Conservation (phyloP, 495 filamentous ascomycete species). For the Thozetella sp. region DNA sequence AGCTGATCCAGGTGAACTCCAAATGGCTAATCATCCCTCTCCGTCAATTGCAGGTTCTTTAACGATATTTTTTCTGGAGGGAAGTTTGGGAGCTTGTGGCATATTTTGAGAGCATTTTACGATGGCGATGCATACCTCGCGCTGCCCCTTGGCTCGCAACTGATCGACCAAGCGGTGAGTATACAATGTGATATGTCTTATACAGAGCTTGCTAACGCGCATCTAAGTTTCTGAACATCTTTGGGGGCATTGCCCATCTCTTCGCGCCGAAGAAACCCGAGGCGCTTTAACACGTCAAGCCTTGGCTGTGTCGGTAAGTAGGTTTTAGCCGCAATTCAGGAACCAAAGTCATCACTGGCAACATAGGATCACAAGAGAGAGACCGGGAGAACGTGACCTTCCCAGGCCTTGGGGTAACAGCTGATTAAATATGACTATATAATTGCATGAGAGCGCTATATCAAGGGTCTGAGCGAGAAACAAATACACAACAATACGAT, state of each 20-base stretch:
- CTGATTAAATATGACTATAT: no score
- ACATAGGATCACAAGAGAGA: no score
- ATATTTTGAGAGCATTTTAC: constrained; percentile 16
- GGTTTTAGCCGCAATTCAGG: no score
- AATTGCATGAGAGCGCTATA: no score
- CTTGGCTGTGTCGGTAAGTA: no score
- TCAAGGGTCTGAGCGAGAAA: no score
- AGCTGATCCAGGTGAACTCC: background rate
- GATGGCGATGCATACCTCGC: constrained; percentile 15
- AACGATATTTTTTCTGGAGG: constrained; percentile 18
- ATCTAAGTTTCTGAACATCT: constrained; percentile 12
- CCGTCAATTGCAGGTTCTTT: constrained; percentile 14
- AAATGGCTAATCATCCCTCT: background rate
- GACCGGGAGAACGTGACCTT: no score
- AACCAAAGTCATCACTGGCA: no score
- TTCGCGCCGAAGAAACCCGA: constrained; percentile 12
- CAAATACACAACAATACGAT: no score
- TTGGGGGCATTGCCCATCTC: constrained; percentile 17
- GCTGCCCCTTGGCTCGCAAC: constrained; percentile 13
- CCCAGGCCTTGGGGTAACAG: no score
- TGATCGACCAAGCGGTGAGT: constrained; percentile 17
- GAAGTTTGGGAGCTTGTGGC: constrained; percentile 12
- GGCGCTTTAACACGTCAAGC: no score
- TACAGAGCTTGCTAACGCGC: constrained; percentile 3
- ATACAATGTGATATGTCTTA: background rate